Evolutionary conservation across 2,329 filamentous ascomycete genomes (phyloP), one percentile per base, ranked within the genome.

Genomic region (Exophiala lecanii-corni): DNA sequence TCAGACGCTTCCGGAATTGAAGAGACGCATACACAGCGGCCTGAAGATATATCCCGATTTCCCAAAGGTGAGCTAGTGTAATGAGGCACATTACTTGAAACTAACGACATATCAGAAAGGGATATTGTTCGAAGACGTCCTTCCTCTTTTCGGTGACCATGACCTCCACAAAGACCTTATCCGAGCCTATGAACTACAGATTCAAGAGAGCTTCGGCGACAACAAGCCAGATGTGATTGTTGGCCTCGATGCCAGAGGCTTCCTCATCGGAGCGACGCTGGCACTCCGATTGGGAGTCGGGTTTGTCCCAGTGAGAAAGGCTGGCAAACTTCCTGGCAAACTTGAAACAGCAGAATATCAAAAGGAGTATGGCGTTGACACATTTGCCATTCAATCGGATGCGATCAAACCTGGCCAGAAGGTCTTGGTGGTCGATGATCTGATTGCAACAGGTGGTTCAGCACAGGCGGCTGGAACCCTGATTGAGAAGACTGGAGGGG

Each of bases 51-150:
- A 51, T 25, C 51, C 48, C n/a, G 48, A 54, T 31, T 54, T 54
- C 31, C 51, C 51, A 17, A 51, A 51, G 45, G 49, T 49, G 34
- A 18, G 33, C n/a, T 21, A 37, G 23, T 18, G 16, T 9, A 18
- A 26, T 9, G 10, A n/a, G n/a, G n/a, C n/a, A n/a, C n/a, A n/a
- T n/a, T n/a, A n/a, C n/a, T n/a, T n/a, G n/a, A n/a, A n/a, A n/a
- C n/a, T n/a, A n/a, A n/a, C n/a, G n/a, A n/a, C n/a, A n/a, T n/a
- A n/a, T n/a, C 21, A 54, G 51, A 38, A 50, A 38, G 54, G 92
- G 65, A 91, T 98, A 62, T 76, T 94, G 60, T 98, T 98, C 69
- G 88, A 96, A 72, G 92, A 98, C 65, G 97, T 98, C 69, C 83
- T 98, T 67, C 92, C 92, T 49, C 83, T 97, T 62, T 97, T 98